These are phyloP conservation scores for Leptodontidium sp. DNA, from an alignment of 2,329 filamentous ascomycete genomes.

Conservation along the genomic window DNA sequence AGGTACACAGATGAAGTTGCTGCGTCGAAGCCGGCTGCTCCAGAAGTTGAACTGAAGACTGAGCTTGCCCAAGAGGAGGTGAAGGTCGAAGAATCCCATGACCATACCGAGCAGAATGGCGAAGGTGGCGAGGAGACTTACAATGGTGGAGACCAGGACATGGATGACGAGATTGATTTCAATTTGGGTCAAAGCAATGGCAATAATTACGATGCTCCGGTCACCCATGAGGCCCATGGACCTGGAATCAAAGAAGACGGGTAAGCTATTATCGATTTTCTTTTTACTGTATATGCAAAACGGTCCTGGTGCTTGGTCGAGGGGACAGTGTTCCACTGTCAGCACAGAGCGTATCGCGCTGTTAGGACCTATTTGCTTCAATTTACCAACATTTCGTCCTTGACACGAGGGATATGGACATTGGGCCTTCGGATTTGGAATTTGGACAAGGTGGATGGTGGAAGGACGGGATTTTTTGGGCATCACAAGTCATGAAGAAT, in stretches of 20 bases:
- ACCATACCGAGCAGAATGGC: constrained; percentile 49
- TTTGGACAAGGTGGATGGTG: background rate
- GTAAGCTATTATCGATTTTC: constrained; percentile 66
- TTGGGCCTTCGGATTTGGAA: background rate
- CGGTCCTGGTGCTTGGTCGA: background rate
- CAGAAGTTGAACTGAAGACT: constrained; percentile 40
- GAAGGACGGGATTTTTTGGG: background rate
- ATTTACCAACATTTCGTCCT: background rate
- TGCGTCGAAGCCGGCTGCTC: constrained; percentile 52
- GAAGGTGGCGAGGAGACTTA: constrained; percentile 52
- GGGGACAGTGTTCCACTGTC: too few relatives aligned
- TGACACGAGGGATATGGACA: background rate
- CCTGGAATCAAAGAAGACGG: constrained; percentile 89
- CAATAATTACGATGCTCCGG: constrained; percentile 44
- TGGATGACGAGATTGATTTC: constrained; percentile 67
- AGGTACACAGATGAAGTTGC: constrained; percentile 75
- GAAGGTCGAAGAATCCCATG: constrained; percentile 39
- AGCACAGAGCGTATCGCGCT: background rate
- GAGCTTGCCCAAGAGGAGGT: constrained; percentile 43
- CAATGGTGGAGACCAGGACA: constrained; percentile 55
- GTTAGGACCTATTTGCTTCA: background rate
- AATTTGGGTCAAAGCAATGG: constrained; percentile 56
- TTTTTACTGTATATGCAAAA: constrained; percentile 28
- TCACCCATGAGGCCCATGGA: constrained; percentile 53
- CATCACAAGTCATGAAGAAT: background rate